phyloP scores from a whole-genome alignment of 768 basidiomycete genomes.

The Lactarius deliciosus region DNA sequence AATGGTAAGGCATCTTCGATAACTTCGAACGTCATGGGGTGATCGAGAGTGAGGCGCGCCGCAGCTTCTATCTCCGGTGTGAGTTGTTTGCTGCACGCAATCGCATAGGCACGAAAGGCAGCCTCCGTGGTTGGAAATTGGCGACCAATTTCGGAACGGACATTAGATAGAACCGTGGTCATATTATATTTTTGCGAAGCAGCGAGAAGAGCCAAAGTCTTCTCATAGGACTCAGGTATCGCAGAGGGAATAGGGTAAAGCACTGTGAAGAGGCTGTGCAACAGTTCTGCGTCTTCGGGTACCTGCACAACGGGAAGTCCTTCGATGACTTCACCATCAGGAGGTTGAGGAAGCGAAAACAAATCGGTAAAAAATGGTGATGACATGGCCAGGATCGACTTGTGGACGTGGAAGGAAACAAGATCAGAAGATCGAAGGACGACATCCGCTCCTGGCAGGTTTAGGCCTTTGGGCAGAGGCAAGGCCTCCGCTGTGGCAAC shows the following conservation, averaged over 20 bases:
- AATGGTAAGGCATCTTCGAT: neutral
- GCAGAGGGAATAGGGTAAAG: neutral
- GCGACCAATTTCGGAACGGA: neutral
- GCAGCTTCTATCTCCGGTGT: neutral
- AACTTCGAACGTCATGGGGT: neutral
- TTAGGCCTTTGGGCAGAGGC: neutral
- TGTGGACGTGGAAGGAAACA: neutral
- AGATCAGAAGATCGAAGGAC: neutral
- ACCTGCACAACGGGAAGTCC: neutral
- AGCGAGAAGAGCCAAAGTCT: constrained; percentile 13
- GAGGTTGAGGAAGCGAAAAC: neutral
- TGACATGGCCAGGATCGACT: neutral
- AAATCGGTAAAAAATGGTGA: constrained; percentile 9
- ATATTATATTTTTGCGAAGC: constrained; percentile 26
- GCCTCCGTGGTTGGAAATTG: no score
- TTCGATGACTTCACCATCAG: neutral
- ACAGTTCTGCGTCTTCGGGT: neutral
- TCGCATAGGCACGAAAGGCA: no score
- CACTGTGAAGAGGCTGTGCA: neutral
- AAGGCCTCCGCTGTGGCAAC: neutral
- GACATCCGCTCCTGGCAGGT: neutral
- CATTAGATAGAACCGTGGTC: neutral
- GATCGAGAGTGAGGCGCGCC: neutral
- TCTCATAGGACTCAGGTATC: neutral
- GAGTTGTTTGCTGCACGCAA: constrained; percentile 10